Conservation (phyloP, 1,139 yeast species). For the Kodamaea plutei region DNA sequence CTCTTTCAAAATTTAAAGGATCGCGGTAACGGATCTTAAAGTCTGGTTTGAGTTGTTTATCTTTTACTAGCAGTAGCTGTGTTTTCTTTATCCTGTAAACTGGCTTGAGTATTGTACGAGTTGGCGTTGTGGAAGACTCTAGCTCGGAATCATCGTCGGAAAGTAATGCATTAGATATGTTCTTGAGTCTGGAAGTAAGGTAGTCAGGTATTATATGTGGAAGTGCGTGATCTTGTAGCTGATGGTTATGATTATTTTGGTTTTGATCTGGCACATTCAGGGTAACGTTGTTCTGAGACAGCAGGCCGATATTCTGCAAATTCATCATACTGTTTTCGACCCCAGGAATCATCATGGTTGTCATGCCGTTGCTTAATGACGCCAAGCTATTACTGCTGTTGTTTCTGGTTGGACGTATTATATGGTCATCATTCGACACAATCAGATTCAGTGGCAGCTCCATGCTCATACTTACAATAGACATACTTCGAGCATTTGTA, state of each 20-base stretch:
- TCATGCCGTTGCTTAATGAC: slow-evolving; percentile 12
- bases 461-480: slow-evolving; percentile 36
- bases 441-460: slow-evolving; percentile 44
- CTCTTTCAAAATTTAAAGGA: neutral
- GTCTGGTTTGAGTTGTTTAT: slow-evolving; percentile 21
- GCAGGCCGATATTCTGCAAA: no score
- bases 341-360: slow-evolving; percentile 3
- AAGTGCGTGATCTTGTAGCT: no score
- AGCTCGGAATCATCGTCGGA: slow-evolving; percentile 38
- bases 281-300: no score
- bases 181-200: slow-evolving; percentile 3
- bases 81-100: slow-evolving; percentile 15
- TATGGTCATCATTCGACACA: slow-evolving; percentile 36
- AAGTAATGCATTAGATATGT: slow-evolving; percentile 19
- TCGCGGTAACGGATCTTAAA: slow-evolving; percentile 26
- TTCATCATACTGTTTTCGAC: no score
- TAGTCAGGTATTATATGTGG: slow-evolving; percentile 2
- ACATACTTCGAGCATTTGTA: slow-evolving; percentile 28
- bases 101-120: slow-evolving; percentile 17
- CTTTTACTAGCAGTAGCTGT: slow-evolving; percentile 5
- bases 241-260: neutral
- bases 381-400: slow-evolving; percentile 32
- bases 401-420: slow-evolving; percentile 28
- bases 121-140: slow-evolving; percentile 16
- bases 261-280: no score